Evolutionary conservation across 108 stramenopile genomes (phyloP).

Genomic region (Nannochloropsis granulata): DNA sequence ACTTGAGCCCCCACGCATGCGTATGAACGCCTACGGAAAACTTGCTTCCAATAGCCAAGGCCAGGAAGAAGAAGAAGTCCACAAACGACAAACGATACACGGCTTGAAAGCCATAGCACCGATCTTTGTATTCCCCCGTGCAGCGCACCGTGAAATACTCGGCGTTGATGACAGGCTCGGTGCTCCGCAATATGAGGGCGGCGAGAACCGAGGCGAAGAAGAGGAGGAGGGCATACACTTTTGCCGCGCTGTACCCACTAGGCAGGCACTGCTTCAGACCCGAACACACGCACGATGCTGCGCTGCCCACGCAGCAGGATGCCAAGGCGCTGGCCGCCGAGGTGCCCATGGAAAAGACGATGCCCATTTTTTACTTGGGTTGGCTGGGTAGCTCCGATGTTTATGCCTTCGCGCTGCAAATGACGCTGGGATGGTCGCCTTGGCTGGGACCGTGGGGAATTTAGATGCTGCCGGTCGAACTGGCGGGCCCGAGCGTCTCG

Average conservation of each 20-base stretch:
- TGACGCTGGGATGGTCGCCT: too few relatives aligned
- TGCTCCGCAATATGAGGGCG: not conserved
- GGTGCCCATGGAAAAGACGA: not conserved
- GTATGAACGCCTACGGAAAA: not conserved
- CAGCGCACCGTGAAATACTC: not conserved
- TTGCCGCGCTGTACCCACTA: not conserved
- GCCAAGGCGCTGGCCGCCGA: not conserved
- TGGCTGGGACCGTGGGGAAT: too few relatives aligned
- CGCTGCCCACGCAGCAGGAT: not conserved
- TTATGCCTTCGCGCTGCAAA: too few relatives aligned
- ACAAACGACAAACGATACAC: not conserved
- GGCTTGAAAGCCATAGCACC: not conserved
- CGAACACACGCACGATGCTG: not conserved
- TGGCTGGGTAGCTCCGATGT: not conserved
- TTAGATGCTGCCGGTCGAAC: too few relatives aligned
- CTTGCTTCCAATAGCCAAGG: not conserved
- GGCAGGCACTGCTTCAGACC: not conserved
- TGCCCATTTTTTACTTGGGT: not conserved
- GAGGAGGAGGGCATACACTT: not conserved
- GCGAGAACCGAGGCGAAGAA: not conserved
- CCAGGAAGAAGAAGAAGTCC: not conserved
- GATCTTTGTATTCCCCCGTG: not conserved
- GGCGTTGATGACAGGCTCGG: not conserved
- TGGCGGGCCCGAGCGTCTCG: too few relatives aligned
- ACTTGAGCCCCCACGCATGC: not conserved